phyloP scores from a whole-genome alignment of 257 asterid species.

The Apocynum venetum region DNA sequence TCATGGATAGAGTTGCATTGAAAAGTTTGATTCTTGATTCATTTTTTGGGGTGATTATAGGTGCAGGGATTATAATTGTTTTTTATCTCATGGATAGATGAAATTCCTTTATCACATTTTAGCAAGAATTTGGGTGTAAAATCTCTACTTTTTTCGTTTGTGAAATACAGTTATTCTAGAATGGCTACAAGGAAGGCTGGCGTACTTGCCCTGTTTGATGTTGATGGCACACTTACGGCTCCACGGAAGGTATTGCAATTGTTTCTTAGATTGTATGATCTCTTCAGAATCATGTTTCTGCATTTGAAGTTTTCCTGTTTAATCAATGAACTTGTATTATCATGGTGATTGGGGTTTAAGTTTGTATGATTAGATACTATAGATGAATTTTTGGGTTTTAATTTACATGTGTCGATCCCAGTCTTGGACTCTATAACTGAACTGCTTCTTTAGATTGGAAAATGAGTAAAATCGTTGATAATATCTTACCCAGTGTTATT shows the following conservation, averaged over 20 bases:
- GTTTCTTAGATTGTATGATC: background rate
- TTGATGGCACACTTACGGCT: constrained; percentile 96
- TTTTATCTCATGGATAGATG: no score
- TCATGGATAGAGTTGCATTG: background rate
- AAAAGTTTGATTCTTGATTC: background rate
- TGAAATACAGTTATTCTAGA: background rate
- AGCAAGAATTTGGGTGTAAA: background rate
- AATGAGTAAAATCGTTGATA: background rate
- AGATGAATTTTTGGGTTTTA: background rate
- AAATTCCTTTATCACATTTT: background rate
- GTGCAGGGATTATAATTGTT: background rate
- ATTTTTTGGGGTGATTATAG: background rate
- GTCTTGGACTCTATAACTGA: background rate
- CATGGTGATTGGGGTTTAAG: background rate
- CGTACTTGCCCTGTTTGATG: constrained; percentile 84
- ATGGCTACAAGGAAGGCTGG: constrained; percentile 72
- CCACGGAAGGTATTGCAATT: constrained; percentile 58
- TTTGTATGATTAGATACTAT: background rate
- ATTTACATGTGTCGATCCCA: background rate
- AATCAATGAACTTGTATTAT: background rate
- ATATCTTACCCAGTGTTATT: background rate
- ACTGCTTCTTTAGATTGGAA: background rate
- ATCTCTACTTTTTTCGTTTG: background rate
- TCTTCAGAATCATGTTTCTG: constrained; percentile 10
- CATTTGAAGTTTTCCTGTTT: background rate